phyloP scores from a whole-genome alignment of 2,329 filamentous ascomycete species.

The Zelopaecilomyces penicillatus region DNA sequence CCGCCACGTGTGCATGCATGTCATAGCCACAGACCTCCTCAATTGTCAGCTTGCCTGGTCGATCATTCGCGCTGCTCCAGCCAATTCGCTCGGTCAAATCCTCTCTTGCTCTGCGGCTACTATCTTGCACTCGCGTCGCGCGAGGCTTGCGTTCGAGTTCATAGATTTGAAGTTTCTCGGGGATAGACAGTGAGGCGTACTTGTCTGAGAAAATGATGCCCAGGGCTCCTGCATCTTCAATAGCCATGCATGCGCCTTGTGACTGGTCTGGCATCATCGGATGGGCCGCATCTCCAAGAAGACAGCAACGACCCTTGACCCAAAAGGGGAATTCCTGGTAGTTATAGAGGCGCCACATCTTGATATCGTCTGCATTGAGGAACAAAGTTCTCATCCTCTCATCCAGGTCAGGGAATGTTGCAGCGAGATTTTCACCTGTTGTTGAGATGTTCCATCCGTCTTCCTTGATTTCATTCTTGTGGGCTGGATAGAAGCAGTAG shows the following conservation, averaged over 20 bases:
- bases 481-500: constrained; percentile 58
- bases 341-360: constrained; percentile 47
- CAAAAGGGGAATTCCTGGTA: constrained; percentile 43
- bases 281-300: constrained; percentile 57
- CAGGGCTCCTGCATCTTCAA: constrained; percentile 53
- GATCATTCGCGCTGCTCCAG: constrained; percentile 31
- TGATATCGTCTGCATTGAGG: constrained; percentile 49
- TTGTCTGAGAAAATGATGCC: constrained; percentile 45
- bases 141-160: constrained; percentile 40
- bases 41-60: constrained; percentile 50
- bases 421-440: constrained; percentile 45
- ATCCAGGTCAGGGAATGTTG: constrained; percentile 50
- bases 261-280: constrained; percentile 61
- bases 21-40: constrained; percentile 54
- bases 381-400: constrained; percentile 44
- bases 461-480: constrained; percentile 46
- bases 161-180: constrained; percentile 37
- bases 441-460: constrained; percentile 47
- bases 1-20: constrained; percentile 17
- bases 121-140: constrained; percentile 41
- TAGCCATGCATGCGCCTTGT: constrained; percentile 58
- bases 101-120: constrained; percentile 41
- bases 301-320: constrained; percentile 36
- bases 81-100: constrained; percentile 38
- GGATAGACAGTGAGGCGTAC: constrained; percentile 31